These are phyloP conservation scores for Candolleomyces aberdarensis DNA, from an alignment of 768 basidiomycete species.

Conservation along the genomic window DNA sequence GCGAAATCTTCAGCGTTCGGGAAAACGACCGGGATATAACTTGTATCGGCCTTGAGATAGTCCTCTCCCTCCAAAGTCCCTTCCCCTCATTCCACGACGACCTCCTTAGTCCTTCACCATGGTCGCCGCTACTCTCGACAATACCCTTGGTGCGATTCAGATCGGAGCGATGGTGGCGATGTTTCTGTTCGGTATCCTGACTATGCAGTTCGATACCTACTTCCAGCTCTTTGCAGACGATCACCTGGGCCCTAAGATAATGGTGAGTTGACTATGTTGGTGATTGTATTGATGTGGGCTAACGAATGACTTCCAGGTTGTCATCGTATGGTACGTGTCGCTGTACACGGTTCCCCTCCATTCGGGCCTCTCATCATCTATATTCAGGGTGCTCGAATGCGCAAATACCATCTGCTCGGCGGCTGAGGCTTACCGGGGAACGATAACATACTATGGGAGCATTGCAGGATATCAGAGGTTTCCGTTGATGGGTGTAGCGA, in stretches of 20 bases:
- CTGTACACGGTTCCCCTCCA: background rate
- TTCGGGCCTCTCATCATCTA: background rate
- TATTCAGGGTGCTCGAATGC: conserved; percentile 10
- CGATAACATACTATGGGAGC: background rate
- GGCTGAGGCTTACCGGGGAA: conserved; percentile 9
- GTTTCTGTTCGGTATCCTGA: conserved; percentile 24
- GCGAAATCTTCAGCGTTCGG: no score
- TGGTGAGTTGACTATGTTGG: conserved; percentile 13
- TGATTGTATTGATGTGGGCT: background rate
- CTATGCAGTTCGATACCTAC: conserved; percentile 21
- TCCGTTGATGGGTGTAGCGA: conserved; percentile 7
- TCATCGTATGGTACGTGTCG: background rate
- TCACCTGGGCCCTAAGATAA: conserved; percentile 11
- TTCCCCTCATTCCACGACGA: no score
- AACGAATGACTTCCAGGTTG: background rate
- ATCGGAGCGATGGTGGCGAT: conserved; percentile 20
- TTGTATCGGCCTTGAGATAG: no score
- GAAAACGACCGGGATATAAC: no score
- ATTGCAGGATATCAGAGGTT: background rate
- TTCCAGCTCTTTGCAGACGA: conserved; percentile 19
- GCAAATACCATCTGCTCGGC: conserved; percentile 11
- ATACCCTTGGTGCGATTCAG: conserved; percentile 19
- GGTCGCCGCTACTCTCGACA: conserved; percentile 1
- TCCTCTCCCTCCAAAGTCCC: no score
- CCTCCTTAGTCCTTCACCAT: background rate